Percentiles rank a stretch among this genome's conserved stretches.
These are phyloP conservation scores for Pinus taeda DNA, from an alignment of 75 land plant species.

Conservation along the genomic window DNA sequence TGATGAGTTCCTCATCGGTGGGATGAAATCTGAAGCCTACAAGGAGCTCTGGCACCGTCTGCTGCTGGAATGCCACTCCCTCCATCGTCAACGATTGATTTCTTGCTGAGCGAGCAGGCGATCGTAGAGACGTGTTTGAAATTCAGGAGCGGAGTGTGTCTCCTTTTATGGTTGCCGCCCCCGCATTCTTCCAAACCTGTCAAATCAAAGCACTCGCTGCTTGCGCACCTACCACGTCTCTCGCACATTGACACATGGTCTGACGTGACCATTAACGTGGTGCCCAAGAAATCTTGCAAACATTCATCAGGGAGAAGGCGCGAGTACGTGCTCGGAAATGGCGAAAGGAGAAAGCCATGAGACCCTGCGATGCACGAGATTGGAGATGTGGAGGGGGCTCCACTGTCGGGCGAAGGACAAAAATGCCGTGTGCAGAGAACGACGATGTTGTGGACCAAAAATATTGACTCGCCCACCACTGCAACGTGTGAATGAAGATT, in stretches of 20 bases:
- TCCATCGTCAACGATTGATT: background rate
- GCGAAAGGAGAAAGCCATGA: no score
- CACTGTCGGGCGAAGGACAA: no score
- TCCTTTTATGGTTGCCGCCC: background rate
- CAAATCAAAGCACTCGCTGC: background rate
- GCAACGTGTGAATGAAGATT: no score
- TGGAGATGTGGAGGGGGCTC: no score
- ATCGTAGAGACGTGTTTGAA: background rate
- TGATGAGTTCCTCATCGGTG: conserved; percentile 12
- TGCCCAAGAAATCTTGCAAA: background rate
- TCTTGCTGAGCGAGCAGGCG: background rate
- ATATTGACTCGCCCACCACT: no score
- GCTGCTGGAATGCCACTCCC: background rate
- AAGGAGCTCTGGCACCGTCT: background rate
- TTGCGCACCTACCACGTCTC: background rate
- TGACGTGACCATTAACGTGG: background rate
- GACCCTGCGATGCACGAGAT: no score
- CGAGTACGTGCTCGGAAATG: no score
- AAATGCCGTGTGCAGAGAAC: no score
- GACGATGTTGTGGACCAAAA: no score
- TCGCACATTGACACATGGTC: background rate
- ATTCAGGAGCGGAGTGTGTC: background rate
- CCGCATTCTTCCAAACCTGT: background rate
- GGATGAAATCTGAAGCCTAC: conserved; percentile 14
- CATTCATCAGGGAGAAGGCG: no score